A percentile compares a stretch with the other conserved stretches of the same genome.
Conservation (phyloP, 2,329 filamentous ascomycete species). For the Colletotrichum limetticola region DNA sequence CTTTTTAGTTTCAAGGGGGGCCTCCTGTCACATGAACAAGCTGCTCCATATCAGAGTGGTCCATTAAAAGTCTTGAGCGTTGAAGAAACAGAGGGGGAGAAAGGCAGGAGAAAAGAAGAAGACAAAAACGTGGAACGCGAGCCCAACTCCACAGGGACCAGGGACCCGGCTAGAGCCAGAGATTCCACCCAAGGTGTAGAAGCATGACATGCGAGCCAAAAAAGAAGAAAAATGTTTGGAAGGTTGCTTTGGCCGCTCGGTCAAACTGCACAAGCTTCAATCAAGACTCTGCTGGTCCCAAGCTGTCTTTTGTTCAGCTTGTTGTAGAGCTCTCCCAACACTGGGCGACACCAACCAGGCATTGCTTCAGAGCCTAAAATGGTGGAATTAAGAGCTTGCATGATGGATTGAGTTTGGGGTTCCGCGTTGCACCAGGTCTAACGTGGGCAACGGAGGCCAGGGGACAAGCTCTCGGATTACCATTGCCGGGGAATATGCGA, state of each 20-base stretch:
- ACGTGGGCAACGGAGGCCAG: neutral
- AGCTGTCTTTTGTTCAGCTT: neutral
- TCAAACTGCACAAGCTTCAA: constrained; percentile 11
- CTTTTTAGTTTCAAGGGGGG: constrained; percentile 4
- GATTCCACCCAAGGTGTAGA: constrained; percentile 18
- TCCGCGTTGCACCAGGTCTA: constrained; percentile 3
- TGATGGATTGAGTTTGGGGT: constrained; percentile 5
- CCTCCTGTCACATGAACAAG: constrained; percentile 4
- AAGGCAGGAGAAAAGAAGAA: neutral
- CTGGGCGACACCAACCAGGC: neutral
- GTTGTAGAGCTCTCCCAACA: neutral
- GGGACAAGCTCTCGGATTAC: constrained; percentile 14
- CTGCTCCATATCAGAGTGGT: neutral
- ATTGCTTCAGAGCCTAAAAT: neutral
- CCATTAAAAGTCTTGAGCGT: neutral
- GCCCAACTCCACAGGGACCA: constrained; percentile 1
- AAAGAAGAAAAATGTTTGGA: neutral
- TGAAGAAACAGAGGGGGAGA: neutral
- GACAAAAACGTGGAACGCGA: constrained; percentile 17
- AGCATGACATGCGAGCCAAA: neutral
- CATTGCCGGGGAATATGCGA: neutral
- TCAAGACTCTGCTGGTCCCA: neutral
- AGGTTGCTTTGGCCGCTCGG: constrained; percentile 19
- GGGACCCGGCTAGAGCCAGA: constrained; percentile 22
- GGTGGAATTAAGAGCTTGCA: neutral